These are phyloP conservation scores for Lathyrus aphaca DNA, from an alignment of 306 rosid species.

Conservation along the genomic window DNA sequence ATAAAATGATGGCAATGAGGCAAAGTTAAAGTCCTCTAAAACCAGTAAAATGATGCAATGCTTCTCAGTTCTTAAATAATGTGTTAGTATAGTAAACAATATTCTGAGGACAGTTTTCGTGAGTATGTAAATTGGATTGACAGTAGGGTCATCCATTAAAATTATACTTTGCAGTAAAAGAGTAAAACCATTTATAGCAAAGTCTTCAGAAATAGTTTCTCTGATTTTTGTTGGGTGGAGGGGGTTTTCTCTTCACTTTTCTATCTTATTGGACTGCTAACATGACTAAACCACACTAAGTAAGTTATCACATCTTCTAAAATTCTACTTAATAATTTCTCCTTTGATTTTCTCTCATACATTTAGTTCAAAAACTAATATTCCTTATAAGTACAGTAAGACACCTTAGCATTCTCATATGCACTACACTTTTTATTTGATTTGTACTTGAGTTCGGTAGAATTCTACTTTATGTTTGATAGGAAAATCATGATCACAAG, in stretches of 20 bases:
- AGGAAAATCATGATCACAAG: conserved; percentile 13
- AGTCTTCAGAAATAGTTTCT: not conserved
- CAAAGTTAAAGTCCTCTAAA: not conserved
- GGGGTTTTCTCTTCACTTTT: not conserved
- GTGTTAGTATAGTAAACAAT: not conserved
- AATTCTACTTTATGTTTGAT: not conserved
- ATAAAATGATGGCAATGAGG: not conserved
- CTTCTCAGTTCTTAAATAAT: not conserved
- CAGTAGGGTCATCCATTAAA: not conserved
- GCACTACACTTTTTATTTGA: not conserved
- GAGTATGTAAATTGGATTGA: conserved; percentile 9
- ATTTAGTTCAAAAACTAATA: not conserved
- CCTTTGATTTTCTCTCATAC: not conserved
- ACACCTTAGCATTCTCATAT: conserved; percentile 12
- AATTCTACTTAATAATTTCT: not conserved
- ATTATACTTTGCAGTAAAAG: conserved; percentile 6
- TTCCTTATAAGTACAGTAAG: conserved; percentile 17
- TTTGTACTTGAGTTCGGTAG: not conserved
- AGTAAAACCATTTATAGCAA: conserved; percentile 3
- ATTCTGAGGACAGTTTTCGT: conserved; percentile 6
- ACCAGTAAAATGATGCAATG: not conserved
- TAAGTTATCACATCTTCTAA: not conserved
- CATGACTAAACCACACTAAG: not conserved
- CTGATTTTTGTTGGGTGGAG: not conserved
- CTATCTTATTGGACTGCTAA: conserved; percentile 15